Percentiles rank a stretch among this genome's conserved stretches.
These are phyloP conservation scores for Monosporascus sp. DNA, from an alignment of 2,329 filamentous ascomycete species.

Conservation along the genomic window DNA sequence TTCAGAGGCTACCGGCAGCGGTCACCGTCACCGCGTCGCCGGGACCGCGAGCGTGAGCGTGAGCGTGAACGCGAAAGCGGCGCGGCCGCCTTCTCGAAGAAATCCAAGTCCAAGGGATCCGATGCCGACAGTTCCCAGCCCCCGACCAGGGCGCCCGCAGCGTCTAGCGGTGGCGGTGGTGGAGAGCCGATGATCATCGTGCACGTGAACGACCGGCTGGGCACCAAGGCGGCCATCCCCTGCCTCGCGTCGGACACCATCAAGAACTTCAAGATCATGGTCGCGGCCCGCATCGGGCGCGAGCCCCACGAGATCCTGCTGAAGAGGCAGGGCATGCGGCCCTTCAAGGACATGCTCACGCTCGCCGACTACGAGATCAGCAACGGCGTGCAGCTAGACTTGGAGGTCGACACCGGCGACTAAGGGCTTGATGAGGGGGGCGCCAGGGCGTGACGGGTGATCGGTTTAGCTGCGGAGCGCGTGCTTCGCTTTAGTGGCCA, in stretches of 20 bases:
- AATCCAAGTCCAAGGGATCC: conserved; percentile 24
- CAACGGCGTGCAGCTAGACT: conserved; percentile 71
- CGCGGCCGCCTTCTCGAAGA: conserved; percentile 15
- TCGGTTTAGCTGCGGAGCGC: background rate
- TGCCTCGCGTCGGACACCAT: conserved; percentile 82
- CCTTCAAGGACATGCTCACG: conserved; percentile 87
- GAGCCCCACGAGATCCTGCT: conserved; percentile 88
- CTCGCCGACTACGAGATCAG: conserved; percentile 91
- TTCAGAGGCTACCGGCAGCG: conserved; percentile 50
- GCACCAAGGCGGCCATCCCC: conserved; percentile 91
- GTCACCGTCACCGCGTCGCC: conserved; percentile 32
- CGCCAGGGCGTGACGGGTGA: background rate
- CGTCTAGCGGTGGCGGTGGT: conserved; percentile 17
- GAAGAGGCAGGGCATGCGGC: conserved; percentile 85
- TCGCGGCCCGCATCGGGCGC: conserved; percentile 82
- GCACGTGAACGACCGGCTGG: conserved; percentile 88
- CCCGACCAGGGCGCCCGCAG: conserved; percentile 23
- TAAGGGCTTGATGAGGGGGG: conserved; percentile 28
- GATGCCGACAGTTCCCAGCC: conserved; percentile 28
- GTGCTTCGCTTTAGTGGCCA: too few species aligned
- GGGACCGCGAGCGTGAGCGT: conserved; percentile 30
- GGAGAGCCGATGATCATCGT: conserved; percentile 88
- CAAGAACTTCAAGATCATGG: conserved; percentile 83
- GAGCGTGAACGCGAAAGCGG: background rate
- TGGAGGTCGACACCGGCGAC: conserved; percentile 59